These are phyloP conservation scores for Acanthamoeba quina DNA, from an alignment of 208 protist species.

Conservation along the genomic window DNA sequence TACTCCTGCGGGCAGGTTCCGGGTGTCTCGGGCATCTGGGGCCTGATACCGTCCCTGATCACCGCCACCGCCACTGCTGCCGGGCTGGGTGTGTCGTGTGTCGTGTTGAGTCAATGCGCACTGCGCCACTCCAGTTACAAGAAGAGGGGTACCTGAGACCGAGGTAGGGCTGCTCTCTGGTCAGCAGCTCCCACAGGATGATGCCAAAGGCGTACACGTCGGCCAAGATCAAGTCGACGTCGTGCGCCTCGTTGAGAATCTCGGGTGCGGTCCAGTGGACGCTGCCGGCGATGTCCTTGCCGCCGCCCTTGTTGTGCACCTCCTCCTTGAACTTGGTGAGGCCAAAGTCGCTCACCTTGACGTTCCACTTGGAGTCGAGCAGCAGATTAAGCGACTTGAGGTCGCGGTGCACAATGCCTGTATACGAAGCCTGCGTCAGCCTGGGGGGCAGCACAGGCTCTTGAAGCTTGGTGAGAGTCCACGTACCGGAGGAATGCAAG, in stretches of 20 bases:
- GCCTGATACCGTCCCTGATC: neutral
- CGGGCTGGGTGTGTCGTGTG: neutral
- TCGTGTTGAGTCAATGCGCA: too few relatives aligned
- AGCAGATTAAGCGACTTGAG: slow-evolving; percentile 54
- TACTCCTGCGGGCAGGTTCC: neutral
- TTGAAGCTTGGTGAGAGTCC: neutral
- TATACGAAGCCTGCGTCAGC: neutral
- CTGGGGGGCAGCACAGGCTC: too few relatives aligned
- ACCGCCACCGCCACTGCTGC: slow-evolving; percentile 33
- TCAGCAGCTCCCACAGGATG: slow-evolving; percentile 63
- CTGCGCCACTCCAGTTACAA: too few relatives aligned
- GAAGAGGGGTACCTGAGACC: neutral
- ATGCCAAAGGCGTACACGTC: slow-evolving; percentile 66
- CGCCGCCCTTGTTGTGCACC: neutral
- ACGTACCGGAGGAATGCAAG: neutral
- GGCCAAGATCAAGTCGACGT: slow-evolving; percentile 5
- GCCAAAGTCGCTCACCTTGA: slow-evolving; percentile 67
- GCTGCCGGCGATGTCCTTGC: neutral
- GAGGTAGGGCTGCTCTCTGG: slow-evolving; percentile 25
- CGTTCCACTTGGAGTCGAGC: slow-evolving; percentile 48
- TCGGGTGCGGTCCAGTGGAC: slow-evolving; percentile 46
- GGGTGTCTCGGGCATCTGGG: neutral
- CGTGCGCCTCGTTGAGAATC: slow-evolving; percentile 3
- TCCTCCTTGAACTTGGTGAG: slow-evolving; percentile 71
- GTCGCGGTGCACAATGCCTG: slow-evolving; percentile 21